Evolutionary conservation across 2,329 filamentous ascomycete species (phyloP).

Genomic region (Diaporthe ilicicola): DNA sequence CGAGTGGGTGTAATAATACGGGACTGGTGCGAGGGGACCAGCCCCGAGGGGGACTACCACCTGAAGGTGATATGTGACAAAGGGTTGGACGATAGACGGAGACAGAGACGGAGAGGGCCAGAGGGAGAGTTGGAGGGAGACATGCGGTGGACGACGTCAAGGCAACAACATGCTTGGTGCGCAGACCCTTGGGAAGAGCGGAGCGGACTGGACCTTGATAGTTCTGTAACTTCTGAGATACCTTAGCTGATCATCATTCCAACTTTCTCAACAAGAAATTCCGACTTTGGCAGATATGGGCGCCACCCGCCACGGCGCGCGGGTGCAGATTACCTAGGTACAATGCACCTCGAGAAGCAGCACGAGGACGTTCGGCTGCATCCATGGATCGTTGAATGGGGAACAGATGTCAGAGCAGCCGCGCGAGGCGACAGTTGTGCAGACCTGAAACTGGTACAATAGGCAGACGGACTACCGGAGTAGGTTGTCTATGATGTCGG

Average conservation of each 20-base stretch:
- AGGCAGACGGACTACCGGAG: too few species aligned
- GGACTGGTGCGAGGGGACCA: conserved; percentile 7
- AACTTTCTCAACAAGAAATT: background rate
- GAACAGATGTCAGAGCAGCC: background rate
- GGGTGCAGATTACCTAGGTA: too few species aligned
- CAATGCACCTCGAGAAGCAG: background rate
- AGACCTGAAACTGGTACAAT: background rate
- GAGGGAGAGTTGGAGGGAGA: background rate
- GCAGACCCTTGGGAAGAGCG: background rate
- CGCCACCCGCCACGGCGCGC: background rate
- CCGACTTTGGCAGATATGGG: too few species aligned
- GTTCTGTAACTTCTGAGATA: conserved; percentile 29
- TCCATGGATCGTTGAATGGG: too few species aligned
- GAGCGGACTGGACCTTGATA: conserved; percentile 16
- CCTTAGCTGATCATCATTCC: conserved; percentile 23
- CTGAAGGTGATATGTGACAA: conserved; percentile 17
- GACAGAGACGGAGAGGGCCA: background rate
- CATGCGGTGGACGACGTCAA: background rate
- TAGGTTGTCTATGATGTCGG: background rate
- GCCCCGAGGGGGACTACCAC: background rate
- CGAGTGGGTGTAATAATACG: conserved; percentile 24
- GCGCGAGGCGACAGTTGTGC: background rate
- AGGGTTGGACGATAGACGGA: background rate
- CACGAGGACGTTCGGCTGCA: background rate
- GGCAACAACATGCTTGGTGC: conserved; percentile 28